A percentile compares a stretch with the other conserved stretches of the same genome.
Conservation (phyloP, 1,139 yeast species). For the Pichia terricola region DNA sequence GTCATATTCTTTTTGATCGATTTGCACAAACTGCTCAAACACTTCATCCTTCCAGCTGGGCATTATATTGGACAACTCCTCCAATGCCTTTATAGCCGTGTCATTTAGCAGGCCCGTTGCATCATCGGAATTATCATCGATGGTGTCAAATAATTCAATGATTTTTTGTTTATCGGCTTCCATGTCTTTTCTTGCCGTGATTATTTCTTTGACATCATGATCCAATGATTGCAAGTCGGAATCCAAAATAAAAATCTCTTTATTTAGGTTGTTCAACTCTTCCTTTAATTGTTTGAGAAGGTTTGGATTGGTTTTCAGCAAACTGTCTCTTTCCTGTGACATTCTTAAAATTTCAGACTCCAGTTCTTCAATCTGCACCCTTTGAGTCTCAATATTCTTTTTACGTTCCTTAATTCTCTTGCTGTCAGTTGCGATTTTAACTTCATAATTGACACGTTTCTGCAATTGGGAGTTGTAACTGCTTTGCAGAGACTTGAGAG, state of each 20-base stretch:
- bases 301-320: constrained; percentile 14
- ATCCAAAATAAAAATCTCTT: constrained; percentile 19
- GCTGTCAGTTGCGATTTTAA: constrained; percentile 3
- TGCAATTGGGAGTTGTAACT: background rate
- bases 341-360: constrained; percentile 22
- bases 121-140: constrained; percentile 24
- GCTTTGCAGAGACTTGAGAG: background rate
- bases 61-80: constrained; percentile 19
- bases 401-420: constrained; percentile 19
- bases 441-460: background rate
- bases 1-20: constrained; percentile 27
- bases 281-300: constrained; percentile 17
- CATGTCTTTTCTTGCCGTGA: constrained; percentile 22
- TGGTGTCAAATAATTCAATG: constrained; percentile 20
- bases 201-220: constrained; percentile 29
- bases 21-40: constrained; percentile 19
- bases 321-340: constrained; percentile 14
- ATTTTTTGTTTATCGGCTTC: constrained; percentile 24
- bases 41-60: constrained; percentile 25
- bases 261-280: constrained; percentile 23
- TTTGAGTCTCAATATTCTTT: constrained; percentile 25
- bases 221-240: constrained; percentile 28
- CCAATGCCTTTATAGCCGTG: constrained; percentile 24
- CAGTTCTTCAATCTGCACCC: constrained; percentile 26
- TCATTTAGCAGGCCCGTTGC: constrained; percentile 26